Conservation (phyloP, 1,284 basidiomycete species). For the Somion occarium region DNA sequence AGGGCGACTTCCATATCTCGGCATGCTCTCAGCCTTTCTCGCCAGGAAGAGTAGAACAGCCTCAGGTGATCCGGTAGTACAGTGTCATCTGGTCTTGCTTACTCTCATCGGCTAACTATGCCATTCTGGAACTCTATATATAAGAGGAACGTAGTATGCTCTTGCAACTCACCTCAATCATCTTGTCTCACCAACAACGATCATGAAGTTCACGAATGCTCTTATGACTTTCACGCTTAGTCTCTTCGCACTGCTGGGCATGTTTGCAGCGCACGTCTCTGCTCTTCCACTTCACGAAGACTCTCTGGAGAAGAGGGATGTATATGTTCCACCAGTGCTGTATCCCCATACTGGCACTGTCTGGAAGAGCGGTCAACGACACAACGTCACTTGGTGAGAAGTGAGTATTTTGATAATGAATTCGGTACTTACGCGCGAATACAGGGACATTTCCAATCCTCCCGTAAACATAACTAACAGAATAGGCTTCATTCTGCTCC, state of each 20-base stretch:
- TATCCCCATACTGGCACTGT: slow-evolving; percentile 29
- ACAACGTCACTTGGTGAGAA: slow-evolving; percentile 39
- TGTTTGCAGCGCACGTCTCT: slow-evolving; percentile 19
- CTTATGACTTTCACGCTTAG: slow-evolving; percentile 10
- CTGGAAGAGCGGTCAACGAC: slow-evolving; percentile 34
- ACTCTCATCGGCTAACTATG: background rate
- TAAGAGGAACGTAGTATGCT: background rate
- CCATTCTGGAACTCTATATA: background rate
- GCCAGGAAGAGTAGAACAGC: too few relatives aligned
- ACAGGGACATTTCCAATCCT: slow-evolving; percentile 33
- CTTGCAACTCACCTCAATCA: background rate
- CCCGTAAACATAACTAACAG: slow-evolving; percentile 42
- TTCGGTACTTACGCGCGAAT: slow-evolving; percentile 1
- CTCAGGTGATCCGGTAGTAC: background rate
- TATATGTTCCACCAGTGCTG: slow-evolving; percentile 36
- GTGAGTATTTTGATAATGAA: background rate
- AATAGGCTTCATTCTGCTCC: slow-evolving; percentile 33
- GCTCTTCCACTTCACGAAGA: slow-evolving; percentile 16
- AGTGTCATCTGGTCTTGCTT: background rate
- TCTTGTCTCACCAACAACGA: background rate
- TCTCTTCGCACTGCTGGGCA: slow-evolving; percentile 5
- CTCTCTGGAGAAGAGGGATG: slow-evolving; percentile 29
- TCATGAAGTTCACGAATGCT: slow-evolving; percentile 8
- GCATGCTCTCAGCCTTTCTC: too few relatives aligned
- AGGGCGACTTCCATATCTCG: too few relatives aligned